A percentile compares a stretch with the other conserved stretches of the same genome.
Evolutionary conservation across 345 rosid genomes (phyloP).

Genomic region (Lepidium africanum): DNA sequence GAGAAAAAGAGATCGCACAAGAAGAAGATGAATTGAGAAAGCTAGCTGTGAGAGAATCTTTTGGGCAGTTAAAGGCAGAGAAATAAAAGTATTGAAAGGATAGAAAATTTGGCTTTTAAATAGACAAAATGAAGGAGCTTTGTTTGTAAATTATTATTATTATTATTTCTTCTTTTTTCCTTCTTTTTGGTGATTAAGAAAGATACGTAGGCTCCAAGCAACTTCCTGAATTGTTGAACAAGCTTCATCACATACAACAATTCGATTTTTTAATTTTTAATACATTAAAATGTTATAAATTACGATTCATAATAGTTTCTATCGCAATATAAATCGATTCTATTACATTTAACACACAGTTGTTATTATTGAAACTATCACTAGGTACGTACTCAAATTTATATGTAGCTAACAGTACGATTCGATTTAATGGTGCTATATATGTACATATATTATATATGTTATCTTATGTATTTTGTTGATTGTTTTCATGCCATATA

Average conservation of each 20-base stretch:
- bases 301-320: background rate
- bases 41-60: constrained; percentile 29
- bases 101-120: constrained; percentile 39
- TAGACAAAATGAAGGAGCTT: constrained; percentile 40
- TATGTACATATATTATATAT: too few relatives aligned
- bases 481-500: background rate
- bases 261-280: background rate
- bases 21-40: constrained; percentile 19
- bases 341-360: background rate
- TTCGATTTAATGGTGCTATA: background rate
- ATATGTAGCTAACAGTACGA: background rate
- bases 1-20: constrained; percentile 5
- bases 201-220: constrained; percentile 85
- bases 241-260: constrained; percentile 36
- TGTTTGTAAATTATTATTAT: background rate
- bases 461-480: background rate
- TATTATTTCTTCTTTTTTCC: background rate
- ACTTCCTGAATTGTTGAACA: constrained; percentile 41
- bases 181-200: constrained; percentile 27
- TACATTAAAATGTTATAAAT: background rate
- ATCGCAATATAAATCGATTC: background rate
- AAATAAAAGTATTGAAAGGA: constrained; percentile 31
- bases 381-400: too few relatives aligned
- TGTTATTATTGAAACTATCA: background rate
- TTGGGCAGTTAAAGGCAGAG: constrained; percentile 54